These are phyloP conservation scores for Pholiota microspora DNA, from an alignment of 768 basidiomycete species.

Conservation along the genomic window DNA sequence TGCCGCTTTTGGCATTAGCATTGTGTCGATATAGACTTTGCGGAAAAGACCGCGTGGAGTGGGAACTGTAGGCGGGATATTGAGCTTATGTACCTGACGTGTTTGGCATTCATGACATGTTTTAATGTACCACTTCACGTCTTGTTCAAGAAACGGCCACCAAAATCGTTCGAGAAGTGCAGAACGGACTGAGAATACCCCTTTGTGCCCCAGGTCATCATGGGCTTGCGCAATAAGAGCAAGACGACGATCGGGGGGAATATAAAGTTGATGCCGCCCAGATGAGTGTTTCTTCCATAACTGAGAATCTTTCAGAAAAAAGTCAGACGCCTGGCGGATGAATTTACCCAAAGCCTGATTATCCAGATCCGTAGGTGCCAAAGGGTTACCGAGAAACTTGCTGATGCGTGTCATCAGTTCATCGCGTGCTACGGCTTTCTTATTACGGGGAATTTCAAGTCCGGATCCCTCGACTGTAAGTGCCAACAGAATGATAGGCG, in stretches of 20 bases:
- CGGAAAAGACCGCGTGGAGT: slow-evolving; percentile 23
- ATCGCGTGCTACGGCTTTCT: neutral
- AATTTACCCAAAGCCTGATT: neutral
- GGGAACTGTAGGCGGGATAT: slow-evolving; percentile 23
- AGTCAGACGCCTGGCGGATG: slow-evolving; percentile 17
- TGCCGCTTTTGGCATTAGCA: slow-evolving; percentile 30
- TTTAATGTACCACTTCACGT: slow-evolving; percentile 29
- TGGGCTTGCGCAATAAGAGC: slow-evolving; percentile 20
- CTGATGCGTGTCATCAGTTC: neutral
- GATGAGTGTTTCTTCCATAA: slow-evolving; percentile 18
- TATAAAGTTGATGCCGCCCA: slow-evolving; percentile 23
- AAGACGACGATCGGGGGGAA: slow-evolving; percentile 4
- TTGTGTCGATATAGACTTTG: slow-evolving; percentile 35
- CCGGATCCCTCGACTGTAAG: too few species aligned
- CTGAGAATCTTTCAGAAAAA: slow-evolving; percentile 13
- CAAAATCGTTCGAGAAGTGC: slow-evolving; percentile 21
- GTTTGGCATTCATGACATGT: slow-evolving; percentile 40
- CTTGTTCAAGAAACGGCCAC: slow-evolving; percentile 22
- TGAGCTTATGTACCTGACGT: slow-evolving; percentile 16
- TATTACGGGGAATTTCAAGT: neutral
- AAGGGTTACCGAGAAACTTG: slow-evolving; percentile 2
- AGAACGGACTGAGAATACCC: slow-evolving; percentile 19
- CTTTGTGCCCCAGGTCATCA: slow-evolving; percentile 28
- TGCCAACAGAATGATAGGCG: too few species aligned
- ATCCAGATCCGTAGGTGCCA: neutral